These are phyloP conservation scores for Elsinoe perseae DNA, from an alignment of 2,329 filamentous ascomycete genomes.

Conservation along the genomic window DNA sequence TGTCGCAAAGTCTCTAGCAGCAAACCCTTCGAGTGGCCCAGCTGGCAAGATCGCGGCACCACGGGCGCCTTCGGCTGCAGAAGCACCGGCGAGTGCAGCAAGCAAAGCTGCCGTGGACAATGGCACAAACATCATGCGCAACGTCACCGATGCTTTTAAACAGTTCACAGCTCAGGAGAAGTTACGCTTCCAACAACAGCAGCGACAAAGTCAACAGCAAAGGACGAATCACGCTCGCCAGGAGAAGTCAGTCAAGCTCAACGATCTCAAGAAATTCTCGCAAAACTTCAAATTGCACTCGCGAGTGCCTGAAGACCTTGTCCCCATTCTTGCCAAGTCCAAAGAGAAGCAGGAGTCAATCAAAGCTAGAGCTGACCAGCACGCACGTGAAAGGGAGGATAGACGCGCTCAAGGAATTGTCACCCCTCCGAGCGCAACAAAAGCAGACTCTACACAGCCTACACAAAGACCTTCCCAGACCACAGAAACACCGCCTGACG, in stretches of 20 bases:
- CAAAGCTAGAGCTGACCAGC: constrained; percentile 74
- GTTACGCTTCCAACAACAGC: constrained; percentile 49
- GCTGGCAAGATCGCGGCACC: constrained; percentile 14
- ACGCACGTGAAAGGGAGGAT: constrained; percentile 54
- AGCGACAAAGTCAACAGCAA: constrained; percentile 43
- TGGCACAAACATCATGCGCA: constrained; percentile 53
- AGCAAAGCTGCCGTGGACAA: constrained; percentile 26
- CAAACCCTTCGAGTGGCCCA: neutral
- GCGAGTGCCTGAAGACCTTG: constrained; percentile 81
- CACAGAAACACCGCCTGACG: neutral
- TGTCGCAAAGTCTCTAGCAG: neutral
- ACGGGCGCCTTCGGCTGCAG: constrained; percentile 13
- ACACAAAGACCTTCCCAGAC: neutral
- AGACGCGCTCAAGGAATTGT: constrained; percentile 22
- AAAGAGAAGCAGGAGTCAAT: constrained; percentile 91
- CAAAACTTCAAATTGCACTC: constrained; percentile 89
- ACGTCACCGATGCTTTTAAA: constrained; percentile 56
- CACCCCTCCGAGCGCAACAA: neutral
- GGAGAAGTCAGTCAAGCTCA: constrained; percentile 88
- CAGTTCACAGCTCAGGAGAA: constrained; percentile 57
- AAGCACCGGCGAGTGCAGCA: constrained; percentile 18
- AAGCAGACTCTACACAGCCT: neutral
- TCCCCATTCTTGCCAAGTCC: constrained; percentile 93
- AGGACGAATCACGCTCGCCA: constrained; percentile 49
- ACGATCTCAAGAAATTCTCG: constrained; percentile 91